Percentiles rank a stretch among this genome's conserved stretches.
Conservation (phyloP, 75 land plant genomes). For the Selaginella tamariscina region DNA sequence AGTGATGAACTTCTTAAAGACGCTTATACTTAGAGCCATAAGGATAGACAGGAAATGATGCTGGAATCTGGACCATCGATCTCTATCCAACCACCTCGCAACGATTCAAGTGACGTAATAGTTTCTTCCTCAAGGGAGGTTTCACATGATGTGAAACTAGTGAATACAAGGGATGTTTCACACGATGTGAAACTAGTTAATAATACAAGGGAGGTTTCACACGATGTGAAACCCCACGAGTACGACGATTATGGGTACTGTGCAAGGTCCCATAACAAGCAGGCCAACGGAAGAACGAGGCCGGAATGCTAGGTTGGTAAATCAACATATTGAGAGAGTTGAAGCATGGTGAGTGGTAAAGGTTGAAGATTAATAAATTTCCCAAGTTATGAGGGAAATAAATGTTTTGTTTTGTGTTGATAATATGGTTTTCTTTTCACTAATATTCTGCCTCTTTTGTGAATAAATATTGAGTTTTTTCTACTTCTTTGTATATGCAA, state of each 20-base stretch:
- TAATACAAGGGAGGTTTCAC: conserved; percentile 13
- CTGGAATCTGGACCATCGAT: conserved; percentile 20
- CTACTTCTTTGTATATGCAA: too few relatives aligned
- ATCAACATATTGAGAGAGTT: conserved; percentile 35
- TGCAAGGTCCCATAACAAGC: conserved; percentile 3
- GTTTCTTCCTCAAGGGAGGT: too few relatives aligned
- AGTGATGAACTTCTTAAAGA: conserved; percentile 39
- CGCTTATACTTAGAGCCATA: conserved; percentile 4
- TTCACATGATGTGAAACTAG: too few relatives aligned
- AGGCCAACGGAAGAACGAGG: background rate
- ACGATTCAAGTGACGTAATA: too few relatives aligned
- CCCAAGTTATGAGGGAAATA: too few relatives aligned
- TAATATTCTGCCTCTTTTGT: too few relatives aligned
- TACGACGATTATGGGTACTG: conserved; percentile 4
- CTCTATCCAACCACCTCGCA: background rate
- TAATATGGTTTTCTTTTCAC: too few relatives aligned
- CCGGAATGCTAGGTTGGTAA: conserved; percentile 20
- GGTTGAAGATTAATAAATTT: too few relatives aligned
- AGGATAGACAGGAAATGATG: conserved; percentile 14
- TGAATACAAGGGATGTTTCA: too few relatives aligned
- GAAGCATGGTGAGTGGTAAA: conserved; percentile 32
- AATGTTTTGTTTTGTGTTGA: too few relatives aligned
- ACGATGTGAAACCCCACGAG: background rate
- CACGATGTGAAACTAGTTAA: conserved; percentile 14
- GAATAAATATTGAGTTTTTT: too few relatives aligned